Evolutionary conservation across 2,329 filamentous ascomycete species (phyloP).

Genomic region (Lasiodiplodia citricola): DNA sequence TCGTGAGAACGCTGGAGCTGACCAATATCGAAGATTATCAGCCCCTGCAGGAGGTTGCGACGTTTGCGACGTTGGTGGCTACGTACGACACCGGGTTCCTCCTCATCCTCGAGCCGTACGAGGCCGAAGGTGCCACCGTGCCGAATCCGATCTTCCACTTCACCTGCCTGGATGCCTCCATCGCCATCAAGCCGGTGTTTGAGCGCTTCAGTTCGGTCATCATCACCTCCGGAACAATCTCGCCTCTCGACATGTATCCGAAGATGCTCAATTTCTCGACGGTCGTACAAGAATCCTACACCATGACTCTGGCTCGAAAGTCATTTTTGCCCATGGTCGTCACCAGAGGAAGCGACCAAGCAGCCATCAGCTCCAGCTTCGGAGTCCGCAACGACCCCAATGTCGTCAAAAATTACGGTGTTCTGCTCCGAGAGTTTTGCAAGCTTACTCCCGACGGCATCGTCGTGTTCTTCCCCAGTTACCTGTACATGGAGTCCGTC

Average conservation of each 20-base stretch:
- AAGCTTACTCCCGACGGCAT: slow-evolving; percentile 96
- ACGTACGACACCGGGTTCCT: slow-evolving; percentile 97
- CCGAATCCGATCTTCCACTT: slow-evolving; percentile 98
- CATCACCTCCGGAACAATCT: slow-evolving; percentile 97
- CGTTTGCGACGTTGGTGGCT: slow-evolving; percentile 92
- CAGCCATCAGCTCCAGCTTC: slow-evolving; percentile 89
- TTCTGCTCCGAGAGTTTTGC: slow-evolving; percentile 89
- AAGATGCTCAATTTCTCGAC: slow-evolving; percentile 96
- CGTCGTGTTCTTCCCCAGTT: slow-evolving; percentile 99
- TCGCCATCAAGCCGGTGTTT: slow-evolving; percentile 97
- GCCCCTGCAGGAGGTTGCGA: slow-evolving; percentile 94
- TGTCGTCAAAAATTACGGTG: slow-evolving; percentile 97
- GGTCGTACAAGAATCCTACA: slow-evolving; percentile 95
- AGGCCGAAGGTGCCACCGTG: slow-evolving; percentile 92
- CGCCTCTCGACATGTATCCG: slow-evolving; percentile 97
- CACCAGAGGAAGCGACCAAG: slow-evolving; percentile 91
- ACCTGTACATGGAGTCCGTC: slow-evolving; percentile 98
- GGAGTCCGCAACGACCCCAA: slow-evolving; percentile 94
- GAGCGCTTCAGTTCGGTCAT: slow-evolving; percentile 98
- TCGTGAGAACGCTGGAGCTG: slow-evolving; percentile 92
- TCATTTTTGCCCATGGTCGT: slow-evolving; percentile 99
- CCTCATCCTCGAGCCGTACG: slow-evolving; percentile 94
- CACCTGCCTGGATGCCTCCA: slow-evolving; percentile 94
- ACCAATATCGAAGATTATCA: slow-evolving; percentile 99
- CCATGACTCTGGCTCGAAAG: slow-evolving; percentile 89